phyloP scores from a whole-genome alignment of 2,329 filamentous ascomycete species.

The Venturia pyrina region DNA sequence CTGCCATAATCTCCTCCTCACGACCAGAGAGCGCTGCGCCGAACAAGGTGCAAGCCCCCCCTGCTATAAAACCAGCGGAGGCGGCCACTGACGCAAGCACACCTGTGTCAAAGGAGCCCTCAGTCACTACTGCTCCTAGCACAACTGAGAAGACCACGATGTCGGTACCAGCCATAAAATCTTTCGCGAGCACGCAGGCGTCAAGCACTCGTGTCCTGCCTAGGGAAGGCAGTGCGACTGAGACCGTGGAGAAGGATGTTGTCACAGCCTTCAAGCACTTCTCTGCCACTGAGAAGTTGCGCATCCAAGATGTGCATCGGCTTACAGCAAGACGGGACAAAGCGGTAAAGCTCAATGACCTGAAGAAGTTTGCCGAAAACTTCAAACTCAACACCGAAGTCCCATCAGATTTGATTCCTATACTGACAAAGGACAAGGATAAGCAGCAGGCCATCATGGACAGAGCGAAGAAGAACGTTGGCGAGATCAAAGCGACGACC shows the following conservation, averaged over 20 bases:
- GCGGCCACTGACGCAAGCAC: background rate
- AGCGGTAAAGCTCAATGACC: slow-evolving; percentile 81
- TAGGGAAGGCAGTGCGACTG: slow-evolving; percentile 41
- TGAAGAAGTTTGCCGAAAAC: slow-evolving; percentile 87
- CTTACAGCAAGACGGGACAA: slow-evolving; percentile 56
- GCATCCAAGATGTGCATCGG: slow-evolving; percentile 41
- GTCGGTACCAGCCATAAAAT: slow-evolving; percentile 15
- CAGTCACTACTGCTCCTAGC: background rate
- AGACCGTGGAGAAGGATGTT: slow-evolving; percentile 51
- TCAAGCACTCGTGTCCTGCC: slow-evolving; percentile 14
- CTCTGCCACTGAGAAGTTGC: slow-evolving; percentile 50
- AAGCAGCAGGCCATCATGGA: slow-evolving; percentile 92
- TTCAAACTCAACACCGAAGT: slow-evolving; percentile 95
- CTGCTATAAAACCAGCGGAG: slow-evolving; percentile 36
- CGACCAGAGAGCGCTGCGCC: slow-evolving; percentile 43
- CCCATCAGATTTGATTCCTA: slow-evolving; percentile 81
- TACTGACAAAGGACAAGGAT: slow-evolving; percentile 89
- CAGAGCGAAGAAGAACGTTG: slow-evolving; percentile 68
- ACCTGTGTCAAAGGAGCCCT: background rate
- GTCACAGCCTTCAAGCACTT: slow-evolving; percentile 56
- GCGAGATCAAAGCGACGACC: slow-evolving; percentile 36
- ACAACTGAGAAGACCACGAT: slow-evolving; percentile 40
- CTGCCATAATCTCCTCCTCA: slow-evolving; percentile 84
- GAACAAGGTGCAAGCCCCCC: slow-evolving; percentile 31
- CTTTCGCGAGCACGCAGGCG: slow-evolving; percentile 18